Evolutionary conservation across 1,284 basidiomycete species (phyloP).

Genomic region (Cryptococcus floricola): DNA sequence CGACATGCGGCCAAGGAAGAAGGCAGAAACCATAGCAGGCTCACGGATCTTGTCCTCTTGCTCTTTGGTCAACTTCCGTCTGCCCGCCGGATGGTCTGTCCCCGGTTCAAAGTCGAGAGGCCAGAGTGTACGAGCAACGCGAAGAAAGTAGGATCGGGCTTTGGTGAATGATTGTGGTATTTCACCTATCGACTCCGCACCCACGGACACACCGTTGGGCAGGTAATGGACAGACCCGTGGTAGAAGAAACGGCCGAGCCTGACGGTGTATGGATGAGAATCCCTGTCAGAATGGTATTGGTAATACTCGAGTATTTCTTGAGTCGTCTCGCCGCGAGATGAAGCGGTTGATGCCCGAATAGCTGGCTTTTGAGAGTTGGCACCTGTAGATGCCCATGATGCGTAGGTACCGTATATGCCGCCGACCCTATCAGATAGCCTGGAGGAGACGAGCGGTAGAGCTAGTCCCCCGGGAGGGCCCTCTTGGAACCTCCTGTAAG

Average conservation of each 20-base stretch:
- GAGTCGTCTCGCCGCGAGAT: slow-evolving; percentile 83
- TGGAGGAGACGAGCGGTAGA: slow-evolving; percentile 73
- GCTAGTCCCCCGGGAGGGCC: slow-evolving; percentile 90
- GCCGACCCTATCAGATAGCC: slow-evolving; percentile 83
- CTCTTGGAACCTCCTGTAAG: slow-evolving; percentile 66
- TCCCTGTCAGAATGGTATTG: slow-evolving; percentile 90
- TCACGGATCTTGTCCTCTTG: slow-evolving; percentile 58
- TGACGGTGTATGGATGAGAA: slow-evolving; percentile 76
- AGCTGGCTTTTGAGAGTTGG: slow-evolving; percentile 65
- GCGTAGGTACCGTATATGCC: slow-evolving; percentile 92
- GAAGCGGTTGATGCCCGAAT: slow-evolving; percentile 77
- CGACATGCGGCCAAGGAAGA: slow-evolving; percentile 87
- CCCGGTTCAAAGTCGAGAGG: slow-evolving; percentile 56
- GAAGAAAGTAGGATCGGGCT: slow-evolving; percentile 74
- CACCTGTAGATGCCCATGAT: slow-evolving; percentile 59
- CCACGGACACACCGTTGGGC: slow-evolving; percentile 70
- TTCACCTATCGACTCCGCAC: slow-evolving; percentile 80
- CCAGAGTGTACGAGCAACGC: slow-evolving; percentile 79
- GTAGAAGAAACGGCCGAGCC: slow-evolving; percentile 88
- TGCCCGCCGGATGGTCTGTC: slow-evolving; percentile 51
- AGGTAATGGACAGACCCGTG: slow-evolving; percentile 78
- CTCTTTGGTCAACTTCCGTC: slow-evolving; percentile 55
- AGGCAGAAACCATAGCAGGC: slow-evolving; percentile 68
- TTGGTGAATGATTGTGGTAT: slow-evolving; percentile 68
- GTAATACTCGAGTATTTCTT: slow-evolving; percentile 87